phyloP scores from a whole-genome alignment of 768 basidiomycete genomes.

The Trametes villosa region DNA sequence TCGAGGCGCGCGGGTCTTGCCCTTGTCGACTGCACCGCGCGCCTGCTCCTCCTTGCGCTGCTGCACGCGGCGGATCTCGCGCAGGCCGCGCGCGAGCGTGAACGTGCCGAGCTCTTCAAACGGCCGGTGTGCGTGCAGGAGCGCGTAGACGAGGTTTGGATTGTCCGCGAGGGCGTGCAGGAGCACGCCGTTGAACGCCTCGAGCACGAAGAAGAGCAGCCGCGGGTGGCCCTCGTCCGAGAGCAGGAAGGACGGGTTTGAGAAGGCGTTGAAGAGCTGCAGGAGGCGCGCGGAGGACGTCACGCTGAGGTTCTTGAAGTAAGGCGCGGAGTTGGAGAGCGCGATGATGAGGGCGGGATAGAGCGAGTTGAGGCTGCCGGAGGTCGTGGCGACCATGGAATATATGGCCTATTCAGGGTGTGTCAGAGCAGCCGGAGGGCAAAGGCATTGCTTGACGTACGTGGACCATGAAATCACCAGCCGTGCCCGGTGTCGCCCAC shows the following conservation, averaged over 20 bases:
- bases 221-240: slow-evolving; percentile 96
- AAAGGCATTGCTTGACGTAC: slow-evolving; percentile 46
- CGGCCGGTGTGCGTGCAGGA: slow-evolving; percentile 79
- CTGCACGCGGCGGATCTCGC: slow-evolving; percentile 80
- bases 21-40: slow-evolving; percentile 37
- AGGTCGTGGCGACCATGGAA: slow-evolving; percentile 86
- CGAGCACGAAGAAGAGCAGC: slow-evolving; percentile 92
- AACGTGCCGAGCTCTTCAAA: slow-evolving; percentile 94
- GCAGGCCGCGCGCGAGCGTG: slow-evolving; percentile 81
- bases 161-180: slow-evolving; percentile 81
- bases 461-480: slow-evolving; percentile 87
- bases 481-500: slow-evolving; percentile 73
- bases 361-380: slow-evolving; percentile 76
- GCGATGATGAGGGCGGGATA: slow-evolving; percentile 94
- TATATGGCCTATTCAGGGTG: slow-evolving; percentile 71
- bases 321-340: slow-evolving; percentile 86
- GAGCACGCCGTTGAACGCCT: slow-evolving; percentile 88
- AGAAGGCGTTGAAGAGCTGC: slow-evolving; percentile 91
- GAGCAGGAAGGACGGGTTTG: slow-evolving; percentile 85
- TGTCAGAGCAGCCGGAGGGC: slow-evolving; percentile 5
- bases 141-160: slow-evolving; percentile 84
- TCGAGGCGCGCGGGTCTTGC: slow-evolving; percentile 46
- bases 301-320: slow-evolving; percentile 80
- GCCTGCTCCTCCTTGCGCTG: slow-evolving; percentile 67
- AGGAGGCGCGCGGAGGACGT: slow-evolving; percentile 82